phyloP scores from a whole-genome alignment of 257 asterid species.

The Paulownia fortunei region DNA sequence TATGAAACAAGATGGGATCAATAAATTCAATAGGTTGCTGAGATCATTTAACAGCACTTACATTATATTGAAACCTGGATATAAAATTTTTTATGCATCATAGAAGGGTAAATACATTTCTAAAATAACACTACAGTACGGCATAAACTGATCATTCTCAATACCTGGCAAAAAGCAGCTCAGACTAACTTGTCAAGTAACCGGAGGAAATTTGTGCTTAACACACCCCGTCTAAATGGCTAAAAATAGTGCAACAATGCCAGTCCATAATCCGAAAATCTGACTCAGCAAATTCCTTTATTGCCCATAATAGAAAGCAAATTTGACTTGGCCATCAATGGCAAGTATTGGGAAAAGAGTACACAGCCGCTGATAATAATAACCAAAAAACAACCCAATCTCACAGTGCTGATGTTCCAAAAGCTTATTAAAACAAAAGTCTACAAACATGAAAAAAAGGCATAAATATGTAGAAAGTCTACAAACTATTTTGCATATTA shows the following conservation, averaged over 20 bases:
- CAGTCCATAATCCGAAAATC: not conserved
- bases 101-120: no score
- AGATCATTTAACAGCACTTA: no score
- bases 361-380: constrained; percentile 25
- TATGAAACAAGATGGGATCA: not conserved
- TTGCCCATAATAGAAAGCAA: not conserved
- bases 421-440: constrained; percentile 40
- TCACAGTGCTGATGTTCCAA: constrained; percentile 29
- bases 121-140: no score
- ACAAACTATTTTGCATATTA: constrained; percentile 6
- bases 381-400: constrained; percentile 11
- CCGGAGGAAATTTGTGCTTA: no score
- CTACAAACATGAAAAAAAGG: not conserved
- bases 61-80: no score
- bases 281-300: not conserved
- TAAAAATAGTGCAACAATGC: not conserved
- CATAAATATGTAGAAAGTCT: constrained; percentile 23
- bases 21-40: no score
- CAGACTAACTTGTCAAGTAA: no score
- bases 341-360: not conserved
- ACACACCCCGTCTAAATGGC: not conserved
- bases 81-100: no score
- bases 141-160: no score
- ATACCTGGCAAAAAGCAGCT: not conserved
- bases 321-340: constrained; percentile 10